Conservation (phyloP, 805 yeast species). For the Clavispora fructus region DNA sequence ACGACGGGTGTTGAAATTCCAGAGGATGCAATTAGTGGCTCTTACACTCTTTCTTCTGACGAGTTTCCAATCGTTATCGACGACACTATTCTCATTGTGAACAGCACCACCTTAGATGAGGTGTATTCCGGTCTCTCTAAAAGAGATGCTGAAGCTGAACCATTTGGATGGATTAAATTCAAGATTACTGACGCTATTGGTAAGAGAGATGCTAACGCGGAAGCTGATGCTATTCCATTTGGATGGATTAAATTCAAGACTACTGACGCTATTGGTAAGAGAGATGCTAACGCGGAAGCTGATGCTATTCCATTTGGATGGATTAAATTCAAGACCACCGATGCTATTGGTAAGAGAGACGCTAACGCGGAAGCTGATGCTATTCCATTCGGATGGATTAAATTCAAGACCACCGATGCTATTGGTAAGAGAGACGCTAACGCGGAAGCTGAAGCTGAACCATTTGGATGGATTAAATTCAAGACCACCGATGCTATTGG, state of each 20-base stretch:
- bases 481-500: conserved; percentile 4
- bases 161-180: conserved; percentile 12
- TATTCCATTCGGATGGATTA: conserved; percentile 4
- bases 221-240: conserved; percentile 2
- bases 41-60: conserved; percentile 8
- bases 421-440: conserved; percentile 3
- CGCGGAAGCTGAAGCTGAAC: conserved; percentile 1
- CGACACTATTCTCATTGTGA: conserved; percentile 11
- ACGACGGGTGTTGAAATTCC: conserved; percentile 6
- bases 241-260: conserved; percentile 3
- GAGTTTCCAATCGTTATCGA: conserved; percentile 10
- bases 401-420: conserved; percentile 1
- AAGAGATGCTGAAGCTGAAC: conserved; percentile 5
- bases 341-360: conserved; percentile 1
- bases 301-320: conserved; percentile 1
- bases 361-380: conserved; percentile 2
- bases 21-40: conserved; percentile 10
- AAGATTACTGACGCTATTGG: conserved; percentile 3
- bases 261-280: conserved; percentile 2
- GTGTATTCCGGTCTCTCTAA: conserved; percentile 6
- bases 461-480: conserved; percentile 5
- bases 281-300: conserved; percentile 3
- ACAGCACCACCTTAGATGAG: conserved; percentile 13
- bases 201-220: conserved; percentile 7
- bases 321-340: conserved; percentile 3